Evolutionary conservation across 2,329 filamentous ascomycete species (phyloP).

Genomic region (Chaetomiaceae sp.): DNA sequence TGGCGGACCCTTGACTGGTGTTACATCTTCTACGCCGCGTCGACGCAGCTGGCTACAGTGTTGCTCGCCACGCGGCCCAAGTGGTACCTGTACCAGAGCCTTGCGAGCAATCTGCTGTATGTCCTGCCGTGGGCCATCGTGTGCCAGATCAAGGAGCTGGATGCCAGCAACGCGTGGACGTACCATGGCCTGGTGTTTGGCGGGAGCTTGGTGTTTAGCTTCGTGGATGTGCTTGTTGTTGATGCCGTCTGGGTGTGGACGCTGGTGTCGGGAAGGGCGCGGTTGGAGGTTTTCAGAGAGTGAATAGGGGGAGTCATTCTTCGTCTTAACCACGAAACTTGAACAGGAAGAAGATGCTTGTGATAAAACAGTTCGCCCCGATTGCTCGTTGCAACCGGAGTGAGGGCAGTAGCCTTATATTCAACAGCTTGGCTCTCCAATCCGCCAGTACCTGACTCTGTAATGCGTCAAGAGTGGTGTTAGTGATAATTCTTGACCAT

Average conservation of each 20-base stretch:
- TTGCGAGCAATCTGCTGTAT: conserved; percentile 63
- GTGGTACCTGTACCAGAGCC: conserved; percentile 65
- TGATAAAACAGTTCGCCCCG: too few relatives aligned
- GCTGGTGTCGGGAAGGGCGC: conserved; percentile 42
- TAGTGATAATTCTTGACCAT: not conserved
- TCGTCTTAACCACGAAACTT: too few relatives aligned
- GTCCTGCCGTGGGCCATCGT: conserved; percentile 69
- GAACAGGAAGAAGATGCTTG: too few relatives aligned
- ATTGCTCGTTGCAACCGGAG: too few relatives aligned
- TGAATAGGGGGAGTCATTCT: too few relatives aligned
- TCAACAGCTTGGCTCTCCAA: too few relatives aligned
- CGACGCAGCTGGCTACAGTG: conserved; percentile 61
- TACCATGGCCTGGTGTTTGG: conserved; percentile 65
- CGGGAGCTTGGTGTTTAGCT: conserved; percentile 63
- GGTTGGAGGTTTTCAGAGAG: conserved; percentile 35
- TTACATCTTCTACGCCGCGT: conserved; percentile 65
- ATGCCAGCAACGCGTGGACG: conserved; percentile 56
- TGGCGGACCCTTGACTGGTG: conserved; percentile 61
- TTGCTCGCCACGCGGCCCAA: conserved; percentile 58
- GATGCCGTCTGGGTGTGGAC: conserved; percentile 49
- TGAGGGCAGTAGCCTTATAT: too few relatives aligned
- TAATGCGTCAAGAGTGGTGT: too few relatives aligned
- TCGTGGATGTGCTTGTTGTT: conserved; percentile 51
- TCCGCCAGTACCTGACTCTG: too few relatives aligned
- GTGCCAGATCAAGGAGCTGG: conserved; percentile 46